phyloP scores from a whole-genome alignment of 2,329 filamentous ascomycete species.

The Plenodomus lindquistii region DNA sequence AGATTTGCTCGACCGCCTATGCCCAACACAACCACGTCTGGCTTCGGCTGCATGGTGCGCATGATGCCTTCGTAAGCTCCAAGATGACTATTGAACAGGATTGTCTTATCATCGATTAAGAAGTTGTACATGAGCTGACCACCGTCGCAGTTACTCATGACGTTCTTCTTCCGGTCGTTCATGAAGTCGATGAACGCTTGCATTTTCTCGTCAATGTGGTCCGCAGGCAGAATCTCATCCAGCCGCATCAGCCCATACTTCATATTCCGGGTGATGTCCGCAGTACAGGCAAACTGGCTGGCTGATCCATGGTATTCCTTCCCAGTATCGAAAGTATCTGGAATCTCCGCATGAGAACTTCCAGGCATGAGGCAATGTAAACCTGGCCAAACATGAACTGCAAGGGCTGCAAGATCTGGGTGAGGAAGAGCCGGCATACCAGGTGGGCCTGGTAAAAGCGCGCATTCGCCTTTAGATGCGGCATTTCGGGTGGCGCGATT shows the following conservation, averaged over 20 bases:
- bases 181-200: conserved; percentile 5
- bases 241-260: conserved; percentile 5
- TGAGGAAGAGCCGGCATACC: not conserved
- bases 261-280: conserved; percentile 7
- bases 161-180: not conserved
- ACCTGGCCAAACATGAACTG: conserved; percentile 7
- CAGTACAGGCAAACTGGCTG: conserved; percentile 3
- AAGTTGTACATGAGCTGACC: conserved; percentile 12
- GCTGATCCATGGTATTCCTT: conserved; percentile 1
- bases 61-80: conserved; percentile 11
- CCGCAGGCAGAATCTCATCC: conserved; percentile 1
- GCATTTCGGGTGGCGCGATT: not conserved
- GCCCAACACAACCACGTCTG: conserved; percentile 2
- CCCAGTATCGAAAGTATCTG: conserved; percentile 3
- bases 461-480: not conserved
- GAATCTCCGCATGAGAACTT: not conserved
- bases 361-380: conserved; percentile 5
- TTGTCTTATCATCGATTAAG: not conserved
- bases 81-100: conserved; percentile 7
- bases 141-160: conserved; percentile 4
- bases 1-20: conserved; percentile 9
- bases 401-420: not conserved
- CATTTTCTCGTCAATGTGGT: conserved; percentile 1
- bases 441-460: not conserved
- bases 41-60: conserved; percentile 5